Evolutionary conservation across 164 flowering plant genomes (phyloP).

Genomic region (Protea cynaroides): DNA sequence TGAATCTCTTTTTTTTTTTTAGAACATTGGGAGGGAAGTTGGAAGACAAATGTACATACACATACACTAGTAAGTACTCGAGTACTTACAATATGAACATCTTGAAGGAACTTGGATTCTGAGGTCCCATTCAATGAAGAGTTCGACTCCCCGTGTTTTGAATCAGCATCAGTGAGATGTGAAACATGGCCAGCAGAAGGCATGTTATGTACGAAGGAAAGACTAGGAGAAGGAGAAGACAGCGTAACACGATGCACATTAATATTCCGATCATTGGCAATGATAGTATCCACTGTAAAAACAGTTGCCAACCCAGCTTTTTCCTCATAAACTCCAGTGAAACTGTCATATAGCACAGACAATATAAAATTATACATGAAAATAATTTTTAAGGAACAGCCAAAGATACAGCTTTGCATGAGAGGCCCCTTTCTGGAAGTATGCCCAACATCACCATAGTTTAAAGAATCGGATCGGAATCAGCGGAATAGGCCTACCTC

Average conservation of each 20-base stretch:
- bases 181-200: conserved; percentile 37
- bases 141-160: conserved; percentile 15
- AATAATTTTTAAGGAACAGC: not conserved
- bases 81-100: conserved; percentile 64
- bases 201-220: conserved; percentile 38
- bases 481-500: too few species aligned
- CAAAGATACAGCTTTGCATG: not conserved
- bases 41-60: not conserved
- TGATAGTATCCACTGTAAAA: conserved; percentile 9
- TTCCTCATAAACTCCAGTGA: conserved; percentile 13
- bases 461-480: too few species aligned
- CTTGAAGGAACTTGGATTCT: conserved; percentile 26
- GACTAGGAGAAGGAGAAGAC: conserved; percentile 44
- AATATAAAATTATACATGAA: not conserved
- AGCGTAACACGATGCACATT: conserved; percentile 36
- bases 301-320: conserved; percentile 19
- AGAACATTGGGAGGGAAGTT: too few species aligned
- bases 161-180: conserved; percentile 24
- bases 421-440: not conserved
- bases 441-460: too few species aligned
- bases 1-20: too few species aligned
- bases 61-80: not conserved
- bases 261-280: conserved; percentile 7
- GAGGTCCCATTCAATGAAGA: conserved; percentile 14
- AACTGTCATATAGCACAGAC: not conserved